Conservation (phyloP, 1,284 basidiomycete genomes). For the Erythrobasidium hasegawianum region DNA sequence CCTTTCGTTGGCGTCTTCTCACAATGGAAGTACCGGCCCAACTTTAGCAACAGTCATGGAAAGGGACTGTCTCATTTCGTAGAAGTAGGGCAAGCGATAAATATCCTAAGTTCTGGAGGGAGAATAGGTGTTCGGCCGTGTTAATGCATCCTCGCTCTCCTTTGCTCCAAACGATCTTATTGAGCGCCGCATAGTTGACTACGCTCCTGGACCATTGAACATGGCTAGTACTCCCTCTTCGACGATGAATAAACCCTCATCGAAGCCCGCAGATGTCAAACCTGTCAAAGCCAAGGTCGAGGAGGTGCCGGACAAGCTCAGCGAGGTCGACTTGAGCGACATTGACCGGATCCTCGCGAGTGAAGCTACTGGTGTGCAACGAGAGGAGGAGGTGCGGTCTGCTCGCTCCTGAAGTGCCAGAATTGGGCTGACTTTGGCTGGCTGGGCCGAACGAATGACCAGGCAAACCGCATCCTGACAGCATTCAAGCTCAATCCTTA, state of each 20-base stretch:
- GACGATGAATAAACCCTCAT: background rate
- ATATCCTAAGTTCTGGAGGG: background rate
- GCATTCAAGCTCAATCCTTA: constrained; percentile 59
- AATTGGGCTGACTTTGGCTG: too few relatives aligned
- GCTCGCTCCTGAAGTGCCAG: too few relatives aligned
- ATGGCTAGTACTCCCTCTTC: constrained; percentile 5
- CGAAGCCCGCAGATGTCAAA: background rate
- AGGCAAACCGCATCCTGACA: constrained; percentile 55
- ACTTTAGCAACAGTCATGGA: background rate
- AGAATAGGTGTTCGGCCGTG: constrained; percentile 15
- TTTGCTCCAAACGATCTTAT: too few relatives aligned
- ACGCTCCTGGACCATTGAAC: too few relatives aligned
- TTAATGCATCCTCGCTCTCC: too few relatives aligned
- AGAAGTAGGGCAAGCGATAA: constrained; percentile 15
- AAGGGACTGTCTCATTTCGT: constrained; percentile 31
- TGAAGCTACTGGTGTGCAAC: constrained; percentile 30
- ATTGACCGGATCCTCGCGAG: constrained; percentile 29
- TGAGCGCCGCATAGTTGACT: too few relatives aligned
- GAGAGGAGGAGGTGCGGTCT: constrained; percentile 33
- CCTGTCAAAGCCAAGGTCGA: background rate
- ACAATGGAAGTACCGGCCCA: constrained; percentile 10
- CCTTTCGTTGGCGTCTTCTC: constrained; percentile 9
- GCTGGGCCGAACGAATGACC: too few relatives aligned
- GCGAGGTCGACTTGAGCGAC: constrained; percentile 4
- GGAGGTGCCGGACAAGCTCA: background rate